Evolutionary conservation across 306 rosid genomes (phyloP).

Genomic region (Senna tora): DNA sequence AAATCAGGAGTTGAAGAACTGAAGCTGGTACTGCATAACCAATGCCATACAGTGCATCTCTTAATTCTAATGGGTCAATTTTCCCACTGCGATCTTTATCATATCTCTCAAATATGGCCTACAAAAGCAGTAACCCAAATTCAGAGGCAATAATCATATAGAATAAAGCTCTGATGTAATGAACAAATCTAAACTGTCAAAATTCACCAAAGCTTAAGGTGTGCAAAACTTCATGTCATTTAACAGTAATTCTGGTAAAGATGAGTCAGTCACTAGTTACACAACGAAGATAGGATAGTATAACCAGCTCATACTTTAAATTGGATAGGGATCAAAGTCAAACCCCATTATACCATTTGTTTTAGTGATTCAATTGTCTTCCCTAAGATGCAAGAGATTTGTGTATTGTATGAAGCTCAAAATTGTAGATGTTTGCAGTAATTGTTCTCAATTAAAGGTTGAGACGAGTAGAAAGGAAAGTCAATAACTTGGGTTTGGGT

Average conservation of each 20-base stretch:
- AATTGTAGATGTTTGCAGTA: background rate
- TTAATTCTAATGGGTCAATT: constrained; percentile 77
- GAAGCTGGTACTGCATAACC: constrained; percentile 75
- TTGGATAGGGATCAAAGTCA: constrained; percentile 7
- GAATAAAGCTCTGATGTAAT: constrained; percentile 19
- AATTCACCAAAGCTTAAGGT: constrained; percentile 15
- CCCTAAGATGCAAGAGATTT: constrained; percentile 31
- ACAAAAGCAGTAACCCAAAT: constrained; percentile 26
- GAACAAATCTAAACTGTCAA: constrained; percentile 4
- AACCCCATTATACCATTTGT: constrained; percentile 11
- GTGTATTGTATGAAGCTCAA: background rate
- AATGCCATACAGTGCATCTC: constrained; percentile 88
- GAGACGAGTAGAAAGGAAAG: constrained; percentile 9
- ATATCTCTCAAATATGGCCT: constrained; percentile 83
- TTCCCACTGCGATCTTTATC: constrained; percentile 87
- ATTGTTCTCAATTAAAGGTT: constrained; percentile 12
- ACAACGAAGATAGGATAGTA: background rate
- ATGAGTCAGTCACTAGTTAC: background rate
- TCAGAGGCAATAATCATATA: constrained; percentile 20
- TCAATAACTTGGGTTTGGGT: background rate
- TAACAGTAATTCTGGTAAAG: background rate
- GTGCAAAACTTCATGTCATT: background rate
- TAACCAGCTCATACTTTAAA: background rate
- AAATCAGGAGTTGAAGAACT: constrained; percentile 72
- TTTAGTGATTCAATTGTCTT: background rate